Evolutionary conservation across 768 basidiomycete species (phyloP).

Genomic region (Pleurotus tuber-regium): DNA sequence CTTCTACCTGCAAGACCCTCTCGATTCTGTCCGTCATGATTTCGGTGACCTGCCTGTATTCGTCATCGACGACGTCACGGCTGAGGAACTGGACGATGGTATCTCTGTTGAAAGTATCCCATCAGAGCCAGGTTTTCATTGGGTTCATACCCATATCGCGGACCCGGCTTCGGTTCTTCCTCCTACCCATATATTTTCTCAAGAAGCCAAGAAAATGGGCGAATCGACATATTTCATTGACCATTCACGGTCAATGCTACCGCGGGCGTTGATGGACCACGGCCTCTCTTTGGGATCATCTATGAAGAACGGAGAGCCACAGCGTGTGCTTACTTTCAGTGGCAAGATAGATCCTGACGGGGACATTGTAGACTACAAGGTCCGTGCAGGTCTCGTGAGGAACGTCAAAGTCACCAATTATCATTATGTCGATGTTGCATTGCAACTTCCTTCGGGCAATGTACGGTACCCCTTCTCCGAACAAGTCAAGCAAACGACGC

Average conservation of each 20-base stretch:
- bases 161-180: constrained; percentile 84
- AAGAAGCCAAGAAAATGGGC: constrained; percentile 49
- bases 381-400: constrained; percentile 71
- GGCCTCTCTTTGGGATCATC: constrained; percentile 41
- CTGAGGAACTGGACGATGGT: constrained; percentile 93
- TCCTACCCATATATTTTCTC: constrained; percentile 61
- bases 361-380: constrained; percentile 63
- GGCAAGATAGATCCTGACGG: constrained; percentile 60
- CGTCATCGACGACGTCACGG: constrained; percentile 78
- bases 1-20: constrained; percentile 58
- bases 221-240: constrained; percentile 66
- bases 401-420: constrained; percentile 70
- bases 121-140: constrained; percentile 54
- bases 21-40: constrained; percentile 77
- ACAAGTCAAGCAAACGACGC: constrained; percentile 8
- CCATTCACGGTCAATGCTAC: constrained; percentile 71
- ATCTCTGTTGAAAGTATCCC: constrained; percentile 75
- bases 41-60: constrained; percentile 81
- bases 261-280: constrained; percentile 47
- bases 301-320: constrained; percentile 30
- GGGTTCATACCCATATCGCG: constrained; percentile 92
- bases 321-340: constrained; percentile 80
- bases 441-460: constrained; percentile 27
- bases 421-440: constrained; percentile 54
- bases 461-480: constrained; percentile 44